Conservation (phyloP, 495 filamentous ascomycete genomes). For the Hypoxylon crocopeplum region DNA sequence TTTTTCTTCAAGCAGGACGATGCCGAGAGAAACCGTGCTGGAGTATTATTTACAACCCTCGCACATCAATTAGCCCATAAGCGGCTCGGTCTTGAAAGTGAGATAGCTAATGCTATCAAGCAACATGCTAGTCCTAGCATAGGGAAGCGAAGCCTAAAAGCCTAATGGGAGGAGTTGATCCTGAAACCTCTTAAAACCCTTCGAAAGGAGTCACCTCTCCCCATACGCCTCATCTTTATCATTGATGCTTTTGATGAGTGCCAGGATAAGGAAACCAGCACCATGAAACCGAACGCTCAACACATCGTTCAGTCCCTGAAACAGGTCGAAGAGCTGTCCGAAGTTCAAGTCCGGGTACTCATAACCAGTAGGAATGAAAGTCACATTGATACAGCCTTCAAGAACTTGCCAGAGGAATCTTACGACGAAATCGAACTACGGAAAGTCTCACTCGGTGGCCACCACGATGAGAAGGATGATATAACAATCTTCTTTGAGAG, state of each 20-base stretch:
- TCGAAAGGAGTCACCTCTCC: constrained; percentile 1
- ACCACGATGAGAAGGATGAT: constrained; percentile 11
- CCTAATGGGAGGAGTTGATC: constrained; percentile 59
- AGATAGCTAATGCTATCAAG: constrained; percentile 46
- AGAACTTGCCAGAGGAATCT: not conserved
- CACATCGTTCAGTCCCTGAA: not conserved
- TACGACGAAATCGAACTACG: constrained; percentile 1
- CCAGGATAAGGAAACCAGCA: constrained; percentile 35
- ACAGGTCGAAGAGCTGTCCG: not conserved
- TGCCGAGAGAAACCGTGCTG: constrained; percentile 47
- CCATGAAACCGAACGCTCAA: not conserved
- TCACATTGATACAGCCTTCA: constrained; percentile 3
- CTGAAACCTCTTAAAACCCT: constrained; percentile 46
- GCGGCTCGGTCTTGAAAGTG: constrained; percentile 35
- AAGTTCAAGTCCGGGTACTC: constrained; percentile 5
- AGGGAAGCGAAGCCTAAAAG: constrained; percentile 40
- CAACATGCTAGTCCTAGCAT: constrained; percentile 44
- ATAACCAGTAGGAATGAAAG: constrained; percentile 16
- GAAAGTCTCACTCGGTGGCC: too few species aligned
- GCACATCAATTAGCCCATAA: constrained; percentile 47
- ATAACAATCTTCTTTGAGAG: constrained; percentile 3
- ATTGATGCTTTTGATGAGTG: constrained; percentile 64
- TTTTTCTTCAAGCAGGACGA: constrained; percentile 62
- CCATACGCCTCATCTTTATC: constrained; percentile 44
- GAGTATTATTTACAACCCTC: constrained; percentile 57